phyloP scores from a whole-genome alignment of 2,329 filamentous ascomycete species.

The Hypoxylon sp. region DNA sequence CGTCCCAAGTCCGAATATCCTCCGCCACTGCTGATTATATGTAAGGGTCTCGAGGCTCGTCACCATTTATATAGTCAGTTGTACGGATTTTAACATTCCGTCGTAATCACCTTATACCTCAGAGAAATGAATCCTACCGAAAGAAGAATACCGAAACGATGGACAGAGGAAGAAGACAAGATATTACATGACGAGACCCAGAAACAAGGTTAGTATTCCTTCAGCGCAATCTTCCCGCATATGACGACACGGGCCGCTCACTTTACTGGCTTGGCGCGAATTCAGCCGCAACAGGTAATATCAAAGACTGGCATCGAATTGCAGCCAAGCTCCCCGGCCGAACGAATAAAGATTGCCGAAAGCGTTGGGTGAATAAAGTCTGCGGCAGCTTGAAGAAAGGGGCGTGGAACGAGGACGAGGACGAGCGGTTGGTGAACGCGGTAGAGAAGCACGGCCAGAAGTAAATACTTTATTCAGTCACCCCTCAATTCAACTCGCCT shows the following conservation, averaged over 20 bases:
- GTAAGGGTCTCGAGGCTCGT: background rate
- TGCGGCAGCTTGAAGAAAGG: conserved; percentile 35
- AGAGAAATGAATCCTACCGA: conserved; percentile 29
- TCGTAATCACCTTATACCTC: background rate
- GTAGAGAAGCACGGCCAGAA: conserved; percentile 53
- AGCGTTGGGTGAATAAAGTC: conserved; percentile 38
- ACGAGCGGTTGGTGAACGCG: conserved; percentile 47
- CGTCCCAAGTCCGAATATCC: background rate
- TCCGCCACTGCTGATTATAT: background rate
- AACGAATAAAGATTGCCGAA: conserved; percentile 39
- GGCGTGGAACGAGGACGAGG: conserved; percentile 40
- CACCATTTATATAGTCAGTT: background rate
- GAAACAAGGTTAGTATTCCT: conserved; percentile 30
- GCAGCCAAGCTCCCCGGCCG: conserved; percentile 34
- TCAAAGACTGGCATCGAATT: conserved; percentile 32
- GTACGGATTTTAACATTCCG: background rate
- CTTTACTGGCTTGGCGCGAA: background rate
- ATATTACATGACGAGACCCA: conserved; percentile 36
- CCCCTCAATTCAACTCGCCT: conserved; percentile 8
- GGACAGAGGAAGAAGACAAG: conserved; percentile 37
- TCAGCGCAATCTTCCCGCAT: background rate
- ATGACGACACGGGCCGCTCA: background rate
- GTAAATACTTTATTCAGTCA: conserved; percentile 38
- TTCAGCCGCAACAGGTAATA: conserved; percentile 8
- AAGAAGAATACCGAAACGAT: conserved; percentile 34